phyloP scores from a whole-genome alignment of 768 basidiomycete species.

The Hebeloma cylindrosporum region DNA sequence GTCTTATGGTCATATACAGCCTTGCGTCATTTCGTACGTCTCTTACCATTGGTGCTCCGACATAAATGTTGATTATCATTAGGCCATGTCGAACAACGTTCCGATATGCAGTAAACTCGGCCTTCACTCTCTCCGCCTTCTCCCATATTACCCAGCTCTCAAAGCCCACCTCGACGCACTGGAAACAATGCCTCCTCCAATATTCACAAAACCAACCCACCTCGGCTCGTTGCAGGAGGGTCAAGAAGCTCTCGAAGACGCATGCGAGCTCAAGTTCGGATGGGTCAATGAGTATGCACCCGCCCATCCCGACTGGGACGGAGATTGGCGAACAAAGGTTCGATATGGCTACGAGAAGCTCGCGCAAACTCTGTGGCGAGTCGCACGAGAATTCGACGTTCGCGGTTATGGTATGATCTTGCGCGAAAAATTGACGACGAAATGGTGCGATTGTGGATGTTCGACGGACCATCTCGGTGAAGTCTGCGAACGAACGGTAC shows the following conservation, averaged over 20 bases:
- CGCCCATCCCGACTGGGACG: constrained; percentile 45
- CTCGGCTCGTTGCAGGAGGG: constrained; percentile 59
- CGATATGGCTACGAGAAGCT: constrained; percentile 64
- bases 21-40: constrained; percentile 68
- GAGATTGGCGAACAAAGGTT: constrained; percentile 60
- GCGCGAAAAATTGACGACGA: constrained; percentile 68
- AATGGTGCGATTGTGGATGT: constrained; percentile 83
- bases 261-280: constrained; percentile 57
- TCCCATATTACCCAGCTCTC: constrained; percentile 61
- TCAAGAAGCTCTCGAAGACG: constrained; percentile 61
- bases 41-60: constrained; percentile 11
- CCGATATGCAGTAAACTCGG: constrained; percentile 64
- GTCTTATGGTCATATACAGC: constrained; percentile 81
- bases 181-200: constrained; percentile 53
- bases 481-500: constrained; percentile 71
- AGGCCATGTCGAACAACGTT: constrained; percentile 74
- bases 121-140: constrained; percentile 62
- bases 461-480: constrained; percentile 77
- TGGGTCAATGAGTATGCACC: constrained; percentile 35
- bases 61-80: constrained; percentile 13
- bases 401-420: constrained; percentile 69
- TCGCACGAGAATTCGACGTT: constrained; percentile 70
- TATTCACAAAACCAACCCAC: constrained; percentile 67
- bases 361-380: constrained; percentile 65
- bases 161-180: constrained; percentile 62